A percentile compares a stretch with the other conserved stretches of the same genome.
Evolutionary conservation across 2,329 filamentous ascomycete genomes (phyloP).

Genomic region (Thelonectria rubi): DNA sequence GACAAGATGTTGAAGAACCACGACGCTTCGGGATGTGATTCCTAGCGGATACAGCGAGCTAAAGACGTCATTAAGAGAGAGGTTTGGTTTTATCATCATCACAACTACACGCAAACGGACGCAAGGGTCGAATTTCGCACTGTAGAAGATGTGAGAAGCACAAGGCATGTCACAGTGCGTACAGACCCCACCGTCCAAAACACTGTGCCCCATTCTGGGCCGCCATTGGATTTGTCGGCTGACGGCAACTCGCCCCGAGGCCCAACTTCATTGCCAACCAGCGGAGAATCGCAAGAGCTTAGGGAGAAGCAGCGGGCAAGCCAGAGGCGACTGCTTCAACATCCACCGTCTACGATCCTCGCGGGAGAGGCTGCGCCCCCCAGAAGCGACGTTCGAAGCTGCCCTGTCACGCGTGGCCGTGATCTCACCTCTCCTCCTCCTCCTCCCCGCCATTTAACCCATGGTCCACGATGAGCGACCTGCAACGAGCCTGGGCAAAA

Average conservation of each 20-base stretch:
- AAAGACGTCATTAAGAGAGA: too few species aligned
- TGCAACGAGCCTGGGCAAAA: conserved; percentile 82
- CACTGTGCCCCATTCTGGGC: conserved; percentile 25
- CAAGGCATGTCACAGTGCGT: conserved; percentile 5
- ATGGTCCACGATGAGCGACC: conserved; percentile 73
- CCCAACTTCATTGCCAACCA: conserved; percentile 17
- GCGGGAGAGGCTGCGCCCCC: not conserved
- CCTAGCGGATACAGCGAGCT: too few species aligned
- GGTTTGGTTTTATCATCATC: not conserved
- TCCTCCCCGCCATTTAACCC: conserved; percentile 26
- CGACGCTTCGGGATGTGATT: too few species aligned
- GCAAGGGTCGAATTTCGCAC: conserved; percentile 3
- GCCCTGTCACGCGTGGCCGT: conserved; percentile 5
- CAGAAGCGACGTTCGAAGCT: conserved; percentile 11
- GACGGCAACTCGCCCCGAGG: conserved; percentile 14
- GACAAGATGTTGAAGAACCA: too few species aligned
- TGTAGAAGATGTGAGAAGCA: not conserved
- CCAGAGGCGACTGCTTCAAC: not conserved
- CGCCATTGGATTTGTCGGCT: conserved; percentile 25
- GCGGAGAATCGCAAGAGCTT: conserved; percentile 4
- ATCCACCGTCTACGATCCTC: not conserved
- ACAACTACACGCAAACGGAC: not conserved
- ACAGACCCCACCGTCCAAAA: conserved; percentile 11
- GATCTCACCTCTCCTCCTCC: conserved; percentile 31
- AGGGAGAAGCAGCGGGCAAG: conserved; percentile 12